Percentiles rank a stretch among this genome's conserved stretches.
phyloP scores from a whole-genome alignment of 2,329 filamentous ascomycete genomes.

The Penicillium sp. region DNA sequence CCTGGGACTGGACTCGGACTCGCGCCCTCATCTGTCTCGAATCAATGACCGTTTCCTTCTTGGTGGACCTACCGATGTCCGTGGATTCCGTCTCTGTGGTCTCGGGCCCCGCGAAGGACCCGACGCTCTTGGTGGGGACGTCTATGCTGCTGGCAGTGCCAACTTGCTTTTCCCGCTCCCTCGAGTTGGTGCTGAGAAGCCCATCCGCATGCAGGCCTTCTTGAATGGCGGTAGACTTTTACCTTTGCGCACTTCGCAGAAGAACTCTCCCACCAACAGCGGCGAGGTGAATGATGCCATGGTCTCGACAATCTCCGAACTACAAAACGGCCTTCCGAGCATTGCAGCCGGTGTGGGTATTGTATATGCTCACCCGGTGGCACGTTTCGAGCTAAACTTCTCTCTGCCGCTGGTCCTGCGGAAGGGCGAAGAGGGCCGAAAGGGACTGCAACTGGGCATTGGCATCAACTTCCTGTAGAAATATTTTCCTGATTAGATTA shows the following conservation, averaged over 20 bases:
- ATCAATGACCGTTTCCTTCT: slow-evolving; percentile 95
- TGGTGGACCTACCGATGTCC: slow-evolving; percentile 88
- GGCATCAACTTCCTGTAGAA: slow-evolving; percentile 87
- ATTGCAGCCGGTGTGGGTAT: slow-evolving; percentile 81
- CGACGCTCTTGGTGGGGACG: slow-evolving; percentile 84
- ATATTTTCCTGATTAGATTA: slow-evolving; percentile 20
- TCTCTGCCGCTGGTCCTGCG: slow-evolving; percentile 77
- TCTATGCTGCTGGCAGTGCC: slow-evolving; percentile 84
- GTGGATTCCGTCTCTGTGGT: slow-evolving; percentile 85
- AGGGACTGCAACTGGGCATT: slow-evolving; percentile 91
- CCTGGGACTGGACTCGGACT: slow-evolving; percentile 58
- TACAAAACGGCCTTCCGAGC: slow-evolving; percentile 74
- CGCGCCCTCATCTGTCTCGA: slow-evolving; percentile 61
- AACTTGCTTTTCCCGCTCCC: slow-evolving; percentile 83
- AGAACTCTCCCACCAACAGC: slow-evolving; percentile 46
- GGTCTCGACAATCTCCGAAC: slow-evolving; percentile 60
- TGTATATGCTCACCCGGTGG: slow-evolving; percentile 91
- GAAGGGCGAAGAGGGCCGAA: slow-evolving; percentile 78
- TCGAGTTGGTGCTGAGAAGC: slow-evolving; percentile 72
- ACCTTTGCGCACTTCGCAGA: slow-evolving; percentile 59
- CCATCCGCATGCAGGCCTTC: slow-evolving; percentile 82
- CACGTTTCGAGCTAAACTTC: slow-evolving; percentile 94
- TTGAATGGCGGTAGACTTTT: slow-evolving; percentile 84
- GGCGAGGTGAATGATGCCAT: slow-evolving; percentile 46
- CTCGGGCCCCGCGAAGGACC: slow-evolving; percentile 80